Base-by-base conservation (phyloP, 345 rosid species). In the Murraya koenigii region DNA sequence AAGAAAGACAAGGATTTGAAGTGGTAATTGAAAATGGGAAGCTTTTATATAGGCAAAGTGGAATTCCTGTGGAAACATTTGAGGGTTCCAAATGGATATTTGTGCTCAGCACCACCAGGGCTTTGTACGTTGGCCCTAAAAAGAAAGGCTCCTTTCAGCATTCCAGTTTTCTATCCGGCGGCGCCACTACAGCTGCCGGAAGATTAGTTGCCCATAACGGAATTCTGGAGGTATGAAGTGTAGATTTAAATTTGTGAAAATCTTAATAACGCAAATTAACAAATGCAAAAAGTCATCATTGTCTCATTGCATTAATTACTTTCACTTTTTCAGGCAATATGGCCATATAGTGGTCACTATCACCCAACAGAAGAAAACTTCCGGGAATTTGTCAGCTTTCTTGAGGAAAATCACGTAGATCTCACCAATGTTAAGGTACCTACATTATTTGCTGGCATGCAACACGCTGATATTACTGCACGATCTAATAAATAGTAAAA, bases 291-390 rank as follows among this genome's bases (percentile, higher is more conserved):
- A 13, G 49, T 14, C 14, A 7, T 23, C 2, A n/a, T 11, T 6
- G 17, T 10, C 25, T 67, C 33, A 41, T 10, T 10, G 11, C 13
- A 22, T 26, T 3, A 8, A 22, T 26, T 3, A 8, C 0, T 15
- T 80, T 3, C 65, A 47, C 4, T 9, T 32, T 80, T 87, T 55
- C 71, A 91, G 96, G 98, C 98, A 33, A 84, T 94, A 44, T 96
- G 98, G 99, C 97, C 98, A 0, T 94, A 96, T 70, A 96, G 99
- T 63, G 99, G 99, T 64, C 99, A 96, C 80, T 96, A 96, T 80
- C 97, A 65, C 70, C 99, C 99, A 11, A 96, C 97, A 0, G 98
- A 94, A 64, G 99, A 91, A n/a, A 91, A 96, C 65, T 94, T 96
- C 82, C 78, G 36, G 84, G 99, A 91, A 62, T 96, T 94, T 81